These are phyloP conservation scores for Lindgomyces ingoldianus DNA, from an alignment of 495 filamentous ascomycete species.

Conservation along the genomic window DNA sequence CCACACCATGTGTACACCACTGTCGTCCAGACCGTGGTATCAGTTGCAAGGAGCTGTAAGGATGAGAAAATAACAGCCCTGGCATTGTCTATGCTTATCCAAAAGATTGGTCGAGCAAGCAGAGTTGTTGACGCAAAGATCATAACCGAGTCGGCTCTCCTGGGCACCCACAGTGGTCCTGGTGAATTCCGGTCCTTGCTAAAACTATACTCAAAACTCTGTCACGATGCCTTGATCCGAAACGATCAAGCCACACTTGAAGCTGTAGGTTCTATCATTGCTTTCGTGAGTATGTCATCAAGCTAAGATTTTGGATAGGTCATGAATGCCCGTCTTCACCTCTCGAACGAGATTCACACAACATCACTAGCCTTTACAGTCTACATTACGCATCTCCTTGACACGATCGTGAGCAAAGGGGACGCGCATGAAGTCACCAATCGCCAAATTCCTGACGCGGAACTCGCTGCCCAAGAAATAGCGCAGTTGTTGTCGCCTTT, in stretches of 20 bases:
- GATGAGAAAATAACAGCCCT: conserved; percentile 92
- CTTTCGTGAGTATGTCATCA: neutral
- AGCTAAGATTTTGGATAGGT: conserved; percentile 53
- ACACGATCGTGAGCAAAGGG: conserved; percentile 85
- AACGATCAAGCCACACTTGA: conserved; percentile 59
- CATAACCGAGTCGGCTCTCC: conserved; percentile 71
- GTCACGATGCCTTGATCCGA: conserved; percentile 68
- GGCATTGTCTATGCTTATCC: conserved; percentile 92
- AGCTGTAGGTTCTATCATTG: conserved; percentile 57
- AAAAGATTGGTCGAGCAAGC: conserved; percentile 85
- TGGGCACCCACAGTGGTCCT: conserved; percentile 73
- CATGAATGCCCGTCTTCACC: conserved; percentile 70
- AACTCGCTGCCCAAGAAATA: conserved; percentile 81
- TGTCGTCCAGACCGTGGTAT: conserved; percentile 85
- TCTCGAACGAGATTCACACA: conserved; percentile 66
- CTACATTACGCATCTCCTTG: conserved; percentile 80
- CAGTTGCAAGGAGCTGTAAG: conserved; percentile 73
- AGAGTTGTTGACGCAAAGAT: conserved; percentile 76
- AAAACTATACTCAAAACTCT: conserved; percentile 74
- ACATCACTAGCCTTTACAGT: conserved; percentile 72
- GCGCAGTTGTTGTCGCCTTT: conserved; percentile 78
- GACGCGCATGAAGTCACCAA: conserved; percentile 64
- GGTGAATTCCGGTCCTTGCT: conserved; percentile 81
- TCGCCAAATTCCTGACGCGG: conserved; percentile 68
- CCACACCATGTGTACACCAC: conserved; percentile 69